These are phyloP conservation scores for Tinospora cordifolia DNA, from an alignment of 164 flowering plant genomes.

Conservation along the genomic window DNA sequence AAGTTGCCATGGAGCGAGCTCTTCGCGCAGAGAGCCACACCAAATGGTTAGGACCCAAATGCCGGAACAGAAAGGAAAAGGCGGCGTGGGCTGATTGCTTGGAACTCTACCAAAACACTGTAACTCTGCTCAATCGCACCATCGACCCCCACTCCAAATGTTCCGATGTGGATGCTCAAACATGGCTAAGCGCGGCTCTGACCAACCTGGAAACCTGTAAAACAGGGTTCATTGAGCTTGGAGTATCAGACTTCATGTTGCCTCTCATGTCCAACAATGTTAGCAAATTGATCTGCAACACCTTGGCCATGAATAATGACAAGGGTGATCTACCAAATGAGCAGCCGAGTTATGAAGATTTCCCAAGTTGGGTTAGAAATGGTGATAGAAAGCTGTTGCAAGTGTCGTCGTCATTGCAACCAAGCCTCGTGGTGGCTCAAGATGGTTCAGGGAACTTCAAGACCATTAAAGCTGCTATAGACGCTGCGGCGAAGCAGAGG, in stretches of 20 bases:
- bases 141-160: slow-evolving; percentile 26
- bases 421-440: slow-evolving; percentile 58
- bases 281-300: slow-evolving; percentile 45
- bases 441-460: slow-evolving; percentile 54
- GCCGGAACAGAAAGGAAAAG: slow-evolving; percentile 36
- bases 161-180: slow-evolving; percentile 44
- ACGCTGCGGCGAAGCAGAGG: slow-evolving; percentile 37
- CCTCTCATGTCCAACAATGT: slow-evolving; percentile 50
- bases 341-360: slow-evolving; percentile 8
- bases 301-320: slow-evolving; percentile 41
- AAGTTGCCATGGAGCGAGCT: slow-evolving; percentile 44
- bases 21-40: slow-evolving; percentile 22
- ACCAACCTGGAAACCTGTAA: slow-evolving; percentile 67
- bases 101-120: slow-evolving; percentile 43
- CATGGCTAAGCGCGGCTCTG: slow-evolving; percentile 77
- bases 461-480: slow-evolving; percentile 48
- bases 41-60: slow-evolving; percentile 32
- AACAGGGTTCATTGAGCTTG: slow-evolving; percentile 54
- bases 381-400: slow-evolving; percentile 44
- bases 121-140: slow-evolving; percentile 41
- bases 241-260: slow-evolving; percentile 28
- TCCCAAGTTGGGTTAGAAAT: slow-evolving; percentile 30
- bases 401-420: slow-evolving; percentile 16
- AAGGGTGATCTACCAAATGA: background rate
- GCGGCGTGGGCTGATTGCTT: slow-evolving; percentile 69